phyloP scores from a whole-genome alignment of 2,329 filamentous ascomycete genomes.

The Hypoxylon sp. region DNA sequence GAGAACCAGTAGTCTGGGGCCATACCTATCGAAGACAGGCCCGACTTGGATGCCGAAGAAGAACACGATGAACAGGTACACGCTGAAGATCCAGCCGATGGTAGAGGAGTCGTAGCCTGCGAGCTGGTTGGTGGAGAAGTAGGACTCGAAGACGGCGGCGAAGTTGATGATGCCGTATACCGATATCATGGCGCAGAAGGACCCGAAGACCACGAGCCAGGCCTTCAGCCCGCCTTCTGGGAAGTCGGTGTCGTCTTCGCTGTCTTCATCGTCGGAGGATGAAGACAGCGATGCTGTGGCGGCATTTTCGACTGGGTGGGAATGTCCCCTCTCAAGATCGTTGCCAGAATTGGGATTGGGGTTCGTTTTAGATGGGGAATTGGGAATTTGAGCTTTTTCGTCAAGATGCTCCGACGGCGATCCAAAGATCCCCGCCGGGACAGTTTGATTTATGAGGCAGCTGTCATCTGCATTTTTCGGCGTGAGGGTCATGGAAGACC shows the following conservation, averaged over 20 bases:
- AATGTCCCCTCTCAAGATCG: slow-evolving; percentile 18
- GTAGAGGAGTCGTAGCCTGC: slow-evolving; percentile 73
- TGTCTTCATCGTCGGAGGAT: slow-evolving; percentile 12
- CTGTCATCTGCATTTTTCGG: slow-evolving; percentile 50
- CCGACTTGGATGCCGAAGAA: slow-evolving; percentile 86
- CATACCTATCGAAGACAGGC: slow-evolving; percentile 82
- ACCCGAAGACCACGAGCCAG: slow-evolving; percentile 84
- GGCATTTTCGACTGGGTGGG: slow-evolving; percentile 23
- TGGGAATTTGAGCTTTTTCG: slow-evolving; percentile 37
- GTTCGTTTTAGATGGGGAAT: slow-evolving; percentile 1
- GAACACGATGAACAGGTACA: slow-evolving; percentile 85
- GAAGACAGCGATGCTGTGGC: slow-evolving; percentile 3
- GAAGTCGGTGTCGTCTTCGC: slow-evolving; percentile 58
- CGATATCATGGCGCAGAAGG: slow-evolving; percentile 78
- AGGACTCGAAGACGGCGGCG: slow-evolving; percentile 82
- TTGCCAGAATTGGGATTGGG: slow-evolving; percentile 9
- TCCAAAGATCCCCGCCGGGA: slow-evolving; percentile 41
- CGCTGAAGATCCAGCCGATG: slow-evolving; percentile 88
- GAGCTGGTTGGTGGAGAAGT: slow-evolving; percentile 80
- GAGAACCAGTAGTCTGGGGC: slow-evolving; percentile 75
- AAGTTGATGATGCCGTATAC: slow-evolving; percentile 81
- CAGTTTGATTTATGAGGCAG: slow-evolving; percentile 51
- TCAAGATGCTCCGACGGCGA: slow-evolving; percentile 42
- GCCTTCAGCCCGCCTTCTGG: slow-evolving; percentile 80
- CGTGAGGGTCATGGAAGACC: slow-evolving; percentile 42